These are phyloP conservation scores for Fraxinus cuspidata DNA, from an alignment of 257 asterid genomes.

Conservation along the genomic window DNA sequence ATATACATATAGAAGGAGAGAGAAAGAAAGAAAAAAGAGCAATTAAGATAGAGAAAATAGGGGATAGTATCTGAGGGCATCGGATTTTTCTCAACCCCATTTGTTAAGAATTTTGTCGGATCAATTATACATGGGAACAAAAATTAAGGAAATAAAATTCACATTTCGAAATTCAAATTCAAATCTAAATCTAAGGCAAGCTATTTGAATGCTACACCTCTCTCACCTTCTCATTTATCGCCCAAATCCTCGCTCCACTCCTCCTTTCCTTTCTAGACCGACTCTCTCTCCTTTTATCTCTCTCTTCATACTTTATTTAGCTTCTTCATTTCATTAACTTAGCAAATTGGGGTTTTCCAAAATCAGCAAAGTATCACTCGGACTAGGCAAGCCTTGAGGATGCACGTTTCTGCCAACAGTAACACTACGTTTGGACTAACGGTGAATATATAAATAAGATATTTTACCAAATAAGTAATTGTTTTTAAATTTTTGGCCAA, in stretches of 20 bases:
- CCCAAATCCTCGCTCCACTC: slow-evolving; percentile 59
- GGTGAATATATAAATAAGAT: background rate
- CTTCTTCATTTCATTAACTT: slow-evolving; percentile 18
- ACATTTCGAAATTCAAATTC: slow-evolving; percentile 26
- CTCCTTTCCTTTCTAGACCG: slow-evolving; percentile 41
- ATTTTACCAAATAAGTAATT: too few species aligned
- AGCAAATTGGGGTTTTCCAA: slow-evolving; percentile 30
- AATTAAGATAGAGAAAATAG: background rate
- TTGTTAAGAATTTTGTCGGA: slow-evolving; percentile 51
- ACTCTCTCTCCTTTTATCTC: slow-evolving; percentile 45
- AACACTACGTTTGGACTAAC: background rate
- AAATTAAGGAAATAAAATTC: slow-evolving; percentile 11
- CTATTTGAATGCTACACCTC: slow-evolving; percentile 45
- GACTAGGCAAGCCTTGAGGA: slow-evolving; percentile 25
- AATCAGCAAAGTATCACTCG: slow-evolving; percentile 33
- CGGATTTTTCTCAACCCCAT: slow-evolving; percentile 57
- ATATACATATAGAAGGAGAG: slow-evolving; percentile 2
- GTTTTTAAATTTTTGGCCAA: too few species aligned
- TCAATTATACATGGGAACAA: slow-evolving; percentile 31
- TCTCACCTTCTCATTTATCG: slow-evolving; percentile 51
- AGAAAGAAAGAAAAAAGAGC: slow-evolving; percentile 14
- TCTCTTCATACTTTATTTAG: slow-evolving; percentile 21
- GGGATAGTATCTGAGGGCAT: slow-evolving; percentile 44
- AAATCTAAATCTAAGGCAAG: slow-evolving; percentile 64
- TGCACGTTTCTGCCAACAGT: background rate